phyloP scores from a whole-genome alignment of 129 eudicot species.

The Silybum marianum region DNA sequence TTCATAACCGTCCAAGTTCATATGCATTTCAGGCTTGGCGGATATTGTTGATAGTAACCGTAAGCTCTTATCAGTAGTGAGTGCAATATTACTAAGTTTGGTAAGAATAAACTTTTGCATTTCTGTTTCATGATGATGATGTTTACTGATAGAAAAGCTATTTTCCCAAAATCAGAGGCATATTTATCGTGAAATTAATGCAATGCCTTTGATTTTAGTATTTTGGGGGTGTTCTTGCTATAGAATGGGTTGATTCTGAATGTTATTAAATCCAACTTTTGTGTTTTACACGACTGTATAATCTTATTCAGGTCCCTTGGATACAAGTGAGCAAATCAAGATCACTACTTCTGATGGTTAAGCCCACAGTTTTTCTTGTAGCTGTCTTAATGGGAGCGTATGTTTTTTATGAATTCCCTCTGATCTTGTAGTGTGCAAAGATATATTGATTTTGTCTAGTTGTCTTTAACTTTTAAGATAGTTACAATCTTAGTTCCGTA shows the following conservation, averaged over 20 bases:
- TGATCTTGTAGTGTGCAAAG: constrained; percentile 6
- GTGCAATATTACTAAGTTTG: constrained; percentile 68
- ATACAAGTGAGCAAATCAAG: constrained; percentile 98
- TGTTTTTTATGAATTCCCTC: constrained; percentile 31
- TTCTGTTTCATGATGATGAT: not conserved
- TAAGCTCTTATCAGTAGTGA: constrained; percentile 70
- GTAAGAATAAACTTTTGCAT: constrained; percentile 46
- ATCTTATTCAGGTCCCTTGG: constrained; percentile 74
- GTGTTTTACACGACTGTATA: not conserved
- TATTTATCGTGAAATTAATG: not conserved
- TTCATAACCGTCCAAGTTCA: not conserved
- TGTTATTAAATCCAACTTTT: constrained; percentile 12
- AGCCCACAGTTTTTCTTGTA: constrained; percentile 69
- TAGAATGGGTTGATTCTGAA: not conserved
- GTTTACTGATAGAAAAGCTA: not conserved
- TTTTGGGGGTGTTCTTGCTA: not conserved
- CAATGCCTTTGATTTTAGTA: not conserved
- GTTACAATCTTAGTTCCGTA: not conserved
- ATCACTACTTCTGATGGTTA: constrained; percentile 81
- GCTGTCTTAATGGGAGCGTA: constrained; percentile 82
- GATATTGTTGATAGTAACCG: constrained; percentile 73
- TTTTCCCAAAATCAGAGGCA: not conserved
- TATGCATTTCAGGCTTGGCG: constrained; percentile 58
- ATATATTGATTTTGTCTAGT: not conserved
- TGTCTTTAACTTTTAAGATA: not conserved